Percentiles rank a stretch among this genome's conserved stretches.
Conservation (phyloP, 306 rosid genomes). For the Lathyrus tuberosus region DNA sequence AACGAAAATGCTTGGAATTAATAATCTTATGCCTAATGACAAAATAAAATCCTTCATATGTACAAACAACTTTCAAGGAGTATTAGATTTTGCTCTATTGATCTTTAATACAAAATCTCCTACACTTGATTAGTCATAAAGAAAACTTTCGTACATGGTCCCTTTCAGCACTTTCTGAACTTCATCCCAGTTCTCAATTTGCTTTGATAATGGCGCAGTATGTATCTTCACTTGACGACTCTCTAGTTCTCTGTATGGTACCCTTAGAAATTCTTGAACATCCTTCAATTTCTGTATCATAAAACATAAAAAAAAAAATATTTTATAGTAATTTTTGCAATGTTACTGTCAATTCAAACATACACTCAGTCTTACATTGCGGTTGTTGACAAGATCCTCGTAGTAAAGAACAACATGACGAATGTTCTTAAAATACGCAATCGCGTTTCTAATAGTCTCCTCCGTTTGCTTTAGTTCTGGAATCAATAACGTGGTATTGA, state of each 20-base stretch:
- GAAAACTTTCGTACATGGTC: slow-evolving; percentile 52
- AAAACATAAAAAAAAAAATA: neutral
- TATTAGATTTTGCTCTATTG: neutral
- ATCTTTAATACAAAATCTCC: slow-evolving; percentile 18
- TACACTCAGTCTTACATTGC: slow-evolving; percentile 46
- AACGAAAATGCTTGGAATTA: neutral
- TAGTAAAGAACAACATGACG: slow-evolving; percentile 64
- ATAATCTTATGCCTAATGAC: slow-evolving; percentile 15
- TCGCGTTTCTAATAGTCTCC: slow-evolving; percentile 47
- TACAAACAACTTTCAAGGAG: slow-evolving; percentile 17
- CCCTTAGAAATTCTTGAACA: slow-evolving; percentile 63
- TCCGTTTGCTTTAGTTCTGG: slow-evolving; percentile 50
- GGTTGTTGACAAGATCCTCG: slow-evolving; percentile 65
- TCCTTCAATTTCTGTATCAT: slow-evolving; percentile 55
- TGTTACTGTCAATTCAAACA: neutral
- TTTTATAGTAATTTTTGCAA: neutral
- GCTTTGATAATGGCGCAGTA: slow-evolving; percentile 51
- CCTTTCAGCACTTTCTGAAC: slow-evolving; percentile 47
- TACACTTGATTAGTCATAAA: slow-evolving; percentile 29
- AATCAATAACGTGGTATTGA: slow-evolving; percentile 48
- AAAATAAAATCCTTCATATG: slow-evolving; percentile 1
- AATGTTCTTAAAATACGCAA: slow-evolving; percentile 56
- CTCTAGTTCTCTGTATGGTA: slow-evolving; percentile 54
- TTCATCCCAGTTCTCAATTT: slow-evolving; percentile 67
- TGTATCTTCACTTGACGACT: slow-evolving; percentile 72